Base-by-base conservation (phyloP, 2,329 filamentous ascomycete genomes). In the Fonsecaea pugnacius region DNA sequence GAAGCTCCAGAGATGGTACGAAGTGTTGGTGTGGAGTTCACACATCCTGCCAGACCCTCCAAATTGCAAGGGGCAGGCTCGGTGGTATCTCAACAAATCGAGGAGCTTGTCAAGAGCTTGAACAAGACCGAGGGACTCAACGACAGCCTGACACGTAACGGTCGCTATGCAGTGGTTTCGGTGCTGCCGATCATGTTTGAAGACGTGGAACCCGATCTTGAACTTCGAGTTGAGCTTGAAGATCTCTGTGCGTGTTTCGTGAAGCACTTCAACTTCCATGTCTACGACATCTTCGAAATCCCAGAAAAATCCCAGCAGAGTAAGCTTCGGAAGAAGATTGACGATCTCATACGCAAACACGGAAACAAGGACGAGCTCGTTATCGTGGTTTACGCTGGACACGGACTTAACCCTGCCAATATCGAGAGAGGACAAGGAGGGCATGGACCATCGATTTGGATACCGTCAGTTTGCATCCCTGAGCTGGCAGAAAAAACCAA, bases 131-230 rank as follows among this genome's bases (percentile, higher is more conserved):
- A 53, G 50, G 1, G 12, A 10, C 18, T 53, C 50, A 53, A 30
- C 12, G n/a, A 53, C 10, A 4, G 9, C 16, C 50, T 53, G 18
- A 30, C n/a, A 30, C 50, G 18, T n/a, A 30, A 53, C 10, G 50
- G 50, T 1, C 18, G 50, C 12, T 8, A 53, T 10, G 6, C 50
- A 8, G 10, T 6, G 50, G 50, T 30, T 7, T 30, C 50, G 18
- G 21, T 53, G 50, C 50, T 53, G 50, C 50, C 50, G 12, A 53
- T 53, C 50, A 53, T 53, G 50, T 53, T 53, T 53, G 50, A 52
- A 33, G 9, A 3, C 5, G 50, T 53, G 12, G 18, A 53, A 53
- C 18, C 50, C 18, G 4, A 35, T 27, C 16, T 53, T 27, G 12
- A 30, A 30, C 12, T 53, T 7, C 1, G 30, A 53, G 21, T 27